phyloP scores from a whole-genome alignment of 371 early-diverging fungal genomes.

The Encephalitozoon hellem region DNA sequence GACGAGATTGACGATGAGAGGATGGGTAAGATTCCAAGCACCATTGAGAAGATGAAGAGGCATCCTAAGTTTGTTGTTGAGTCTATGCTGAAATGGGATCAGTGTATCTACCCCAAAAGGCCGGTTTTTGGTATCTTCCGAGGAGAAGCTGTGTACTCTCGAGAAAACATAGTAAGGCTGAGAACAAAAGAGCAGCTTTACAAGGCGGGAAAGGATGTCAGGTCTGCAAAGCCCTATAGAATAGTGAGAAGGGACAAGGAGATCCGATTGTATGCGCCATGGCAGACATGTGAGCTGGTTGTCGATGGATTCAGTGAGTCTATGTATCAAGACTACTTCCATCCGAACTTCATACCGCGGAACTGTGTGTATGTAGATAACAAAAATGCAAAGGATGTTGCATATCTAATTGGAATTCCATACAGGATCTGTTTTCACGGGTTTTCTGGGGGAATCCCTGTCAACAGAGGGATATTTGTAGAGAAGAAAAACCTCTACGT shows the following conservation, averaged over 20 bases:
- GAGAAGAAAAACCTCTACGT: conserved; percentile 37
- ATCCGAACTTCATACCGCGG: conserved; percentile 37
- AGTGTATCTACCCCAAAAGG: conserved; percentile 38
- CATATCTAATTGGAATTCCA: conserved; percentile 12
- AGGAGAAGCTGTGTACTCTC: conserved; percentile 31
- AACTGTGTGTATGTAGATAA: conserved; percentile 36
- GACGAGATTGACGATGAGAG: conserved; percentile 26
- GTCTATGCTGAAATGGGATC: conserved; percentile 1
- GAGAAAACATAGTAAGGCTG: conserved; percentile 26
- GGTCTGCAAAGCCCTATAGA: conserved; percentile 7
- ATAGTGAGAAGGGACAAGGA: neutral
- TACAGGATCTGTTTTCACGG: conserved; percentile 38
- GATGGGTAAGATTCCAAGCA: conserved; percentile 24
- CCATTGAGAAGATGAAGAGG: conserved; percentile 33
- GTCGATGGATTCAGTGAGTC: conserved; percentile 17
- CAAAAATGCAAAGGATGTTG: conserved; percentile 20
- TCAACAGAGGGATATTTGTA: conserved; percentile 39
- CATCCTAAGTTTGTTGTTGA: conserved; percentile 46
- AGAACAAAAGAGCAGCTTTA: conserved; percentile 31
- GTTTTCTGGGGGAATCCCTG: conserved; percentile 6
- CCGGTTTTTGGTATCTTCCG: conserved; percentile 15
- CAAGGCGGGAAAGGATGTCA: conserved; percentile 20
- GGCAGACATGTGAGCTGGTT: conserved; percentile 32
- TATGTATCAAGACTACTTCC: conserved; percentile 33
- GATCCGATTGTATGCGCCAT: conserved; percentile 35